Evolutionary conservation across 2,329 filamentous ascomycete genomes (phyloP).

Genomic region (Diaporthe destruens): DNA sequence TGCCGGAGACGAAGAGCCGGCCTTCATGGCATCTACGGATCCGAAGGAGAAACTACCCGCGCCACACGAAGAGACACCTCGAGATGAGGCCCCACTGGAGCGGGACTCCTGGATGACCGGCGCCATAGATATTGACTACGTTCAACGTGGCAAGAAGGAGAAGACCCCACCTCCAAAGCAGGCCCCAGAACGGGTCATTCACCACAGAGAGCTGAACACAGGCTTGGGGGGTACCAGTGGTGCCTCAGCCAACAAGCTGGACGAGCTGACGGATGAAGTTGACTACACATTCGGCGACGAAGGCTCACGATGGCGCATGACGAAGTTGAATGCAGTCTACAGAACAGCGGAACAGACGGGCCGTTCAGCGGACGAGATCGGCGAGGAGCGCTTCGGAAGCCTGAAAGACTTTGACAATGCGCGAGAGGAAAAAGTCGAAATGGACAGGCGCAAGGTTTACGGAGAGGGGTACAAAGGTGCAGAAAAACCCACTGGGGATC

Average conservation of each 20-base stretch:
- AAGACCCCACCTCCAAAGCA: slow-evolving; percentile 66
- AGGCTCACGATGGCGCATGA: slow-evolving; percentile 97
- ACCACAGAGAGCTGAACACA: slow-evolving; percentile 84
- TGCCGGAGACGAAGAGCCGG: slow-evolving; percentile 51
- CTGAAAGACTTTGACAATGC: slow-evolving; percentile 91
- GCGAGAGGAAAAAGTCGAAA: slow-evolving; percentile 90
- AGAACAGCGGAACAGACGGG: slow-evolving; percentile 80
- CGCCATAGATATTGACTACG: slow-evolving; percentile 85
- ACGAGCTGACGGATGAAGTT: slow-evolving; percentile 71
- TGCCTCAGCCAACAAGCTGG: slow-evolving; percentile 65
- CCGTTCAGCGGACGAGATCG: slow-evolving; percentile 83
- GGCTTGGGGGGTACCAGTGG: slow-evolving; percentile 55
- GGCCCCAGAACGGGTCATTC: slow-evolving; percentile 78
- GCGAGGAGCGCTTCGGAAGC: slow-evolving; percentile 83
- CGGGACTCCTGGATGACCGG: slow-evolving; percentile 97
- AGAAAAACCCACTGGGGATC: slow-evolving; percentile 87
- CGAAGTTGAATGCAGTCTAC: slow-evolving; percentile 89
- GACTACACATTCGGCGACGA: slow-evolving; percentile 89
- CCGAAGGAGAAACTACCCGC: slow-evolving; percentile 64
- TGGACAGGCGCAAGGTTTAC: slow-evolving; percentile 86
- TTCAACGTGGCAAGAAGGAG: slow-evolving; percentile 71
- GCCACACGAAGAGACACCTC: slow-evolving; percentile 54
- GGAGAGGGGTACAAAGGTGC: slow-evolving; percentile 87
- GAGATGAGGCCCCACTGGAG: slow-evolving; percentile 58
- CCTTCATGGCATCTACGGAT: slow-evolving; percentile 58